Evolutionary conservation across 225 moss, liverwort and hornwort genomes (phyloP).

Genomic region (Marchantia polymorpha): DNA sequence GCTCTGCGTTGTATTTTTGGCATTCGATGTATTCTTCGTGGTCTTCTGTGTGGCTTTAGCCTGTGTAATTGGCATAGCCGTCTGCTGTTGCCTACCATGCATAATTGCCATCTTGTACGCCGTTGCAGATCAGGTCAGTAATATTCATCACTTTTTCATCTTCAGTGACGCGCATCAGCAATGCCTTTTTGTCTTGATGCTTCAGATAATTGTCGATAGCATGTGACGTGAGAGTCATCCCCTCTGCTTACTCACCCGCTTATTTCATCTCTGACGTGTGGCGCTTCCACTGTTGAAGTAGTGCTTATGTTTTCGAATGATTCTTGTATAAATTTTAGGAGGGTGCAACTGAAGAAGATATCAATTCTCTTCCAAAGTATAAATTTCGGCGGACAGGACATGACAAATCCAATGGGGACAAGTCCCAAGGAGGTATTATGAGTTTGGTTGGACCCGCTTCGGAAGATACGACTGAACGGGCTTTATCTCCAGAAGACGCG

Average conservation of each 20-base stretch:
- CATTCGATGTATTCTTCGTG: constrained; percentile 97
- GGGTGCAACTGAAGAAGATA: constrained; percentile 99
- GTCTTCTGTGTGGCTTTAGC: constrained; percentile 98
- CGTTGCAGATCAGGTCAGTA: constrained; percentile 81
- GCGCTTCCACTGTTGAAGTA: neutral
- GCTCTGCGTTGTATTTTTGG: constrained; percentile 89
- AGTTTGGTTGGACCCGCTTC: constrained; percentile 58
- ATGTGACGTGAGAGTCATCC: too few species aligned
- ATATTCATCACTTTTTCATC: neutral
- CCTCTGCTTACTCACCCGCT: too few species aligned
- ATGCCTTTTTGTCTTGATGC: too few species aligned
- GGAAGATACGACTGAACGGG: constrained; percentile 64
- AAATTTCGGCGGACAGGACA: constrained; percentile 61
- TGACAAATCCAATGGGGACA: constrained; percentile 65
- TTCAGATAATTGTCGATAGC: too few species aligned
- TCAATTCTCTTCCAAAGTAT: constrained; percentile 69
- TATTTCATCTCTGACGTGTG: too few species aligned
- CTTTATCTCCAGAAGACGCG: constrained; percentile 81
- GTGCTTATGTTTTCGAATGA: neutral
- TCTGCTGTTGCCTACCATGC: constrained; percentile 98
- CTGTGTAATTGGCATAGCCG: constrained; percentile 98
- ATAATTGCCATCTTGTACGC: constrained; percentile 98
- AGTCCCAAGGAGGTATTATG: constrained; percentile 80
- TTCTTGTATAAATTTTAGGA: constrained; percentile 37
- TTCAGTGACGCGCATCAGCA: neutral